Percentiles rank a stretch among this genome's conserved stretches.
These are phyloP conservation scores for Leucoagaricus sp. DNA, from an alignment of 1,284 basidiomycete genomes.

Conservation along the genomic window DNA sequence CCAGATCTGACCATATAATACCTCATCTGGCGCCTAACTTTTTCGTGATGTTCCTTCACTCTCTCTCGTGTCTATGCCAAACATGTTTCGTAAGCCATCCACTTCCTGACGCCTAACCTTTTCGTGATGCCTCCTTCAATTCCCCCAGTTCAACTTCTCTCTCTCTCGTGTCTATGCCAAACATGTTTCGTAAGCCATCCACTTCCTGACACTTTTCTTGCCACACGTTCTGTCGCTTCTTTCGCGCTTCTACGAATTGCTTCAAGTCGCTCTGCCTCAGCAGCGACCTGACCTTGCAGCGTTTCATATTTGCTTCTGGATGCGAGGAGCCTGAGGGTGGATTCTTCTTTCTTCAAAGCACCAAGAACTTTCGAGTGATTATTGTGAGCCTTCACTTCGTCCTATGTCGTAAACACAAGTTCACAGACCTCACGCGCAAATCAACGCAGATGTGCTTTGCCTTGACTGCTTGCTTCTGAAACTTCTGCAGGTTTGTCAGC, in stretches of 20 bases:
- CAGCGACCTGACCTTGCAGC: conserved; percentile 42
- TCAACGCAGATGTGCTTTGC: conserved; percentile 32
- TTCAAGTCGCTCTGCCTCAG: conserved; percentile 47
- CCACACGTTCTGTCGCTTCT: conserved; percentile 49
- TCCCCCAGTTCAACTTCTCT: conserved; percentile 44
- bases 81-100: conserved; percentile 47
- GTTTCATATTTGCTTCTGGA: conserved; percentile 49
- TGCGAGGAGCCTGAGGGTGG: conserved; percentile 45
- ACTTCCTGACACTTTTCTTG: conserved; percentile 57
- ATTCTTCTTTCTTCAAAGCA: conserved; percentile 50
- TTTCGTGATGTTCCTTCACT: too few relatives aligned
- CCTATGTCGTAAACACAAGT: conserved; percentile 17
- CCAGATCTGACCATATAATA: too few relatives aligned
- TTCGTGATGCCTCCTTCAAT: too few relatives aligned
- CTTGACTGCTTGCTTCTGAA: conserved; percentile 55
- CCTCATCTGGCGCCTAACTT: too few relatives aligned
- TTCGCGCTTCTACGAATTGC: conserved; percentile 42
- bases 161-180: conserved; percentile 49
- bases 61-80: conserved; percentile 49
- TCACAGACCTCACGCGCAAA: too few relatives aligned
- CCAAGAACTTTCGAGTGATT: conserved; percentile 43
- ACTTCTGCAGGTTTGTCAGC: conserved; percentile 44
- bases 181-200: conserved; percentile 47
- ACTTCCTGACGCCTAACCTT: too few relatives aligned
- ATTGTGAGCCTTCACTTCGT: conserved; percentile 44